These are phyloP conservation scores for Mesembryanthemum crystallinum DNA, from an alignment of 148 eudicot species.

Conservation along the genomic window DNA sequence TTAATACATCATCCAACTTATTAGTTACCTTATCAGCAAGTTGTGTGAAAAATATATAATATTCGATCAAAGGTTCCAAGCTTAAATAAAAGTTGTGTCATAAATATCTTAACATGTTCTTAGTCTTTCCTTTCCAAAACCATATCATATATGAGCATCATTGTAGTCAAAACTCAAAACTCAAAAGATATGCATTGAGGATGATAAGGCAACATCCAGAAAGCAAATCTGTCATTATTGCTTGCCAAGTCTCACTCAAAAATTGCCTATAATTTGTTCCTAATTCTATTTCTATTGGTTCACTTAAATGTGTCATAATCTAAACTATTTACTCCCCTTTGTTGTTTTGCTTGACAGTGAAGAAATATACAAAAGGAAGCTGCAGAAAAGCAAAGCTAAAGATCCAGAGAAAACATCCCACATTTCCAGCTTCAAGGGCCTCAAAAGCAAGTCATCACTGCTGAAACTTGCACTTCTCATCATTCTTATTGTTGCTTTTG, in stretches of 20 bases:
- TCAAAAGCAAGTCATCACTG: constrained; percentile 44
- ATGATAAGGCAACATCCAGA: background rate
- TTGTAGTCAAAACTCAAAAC: no score
- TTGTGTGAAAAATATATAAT: no score
- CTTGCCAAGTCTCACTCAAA: background rate
- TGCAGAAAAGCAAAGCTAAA: constrained; percentile 46
- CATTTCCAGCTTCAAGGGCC: constrained; percentile 25
- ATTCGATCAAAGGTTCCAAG: no score
- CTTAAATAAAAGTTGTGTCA: no score
- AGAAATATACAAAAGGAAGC: constrained; percentile 59
- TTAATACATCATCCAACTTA: no score
- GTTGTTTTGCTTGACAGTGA: constrained; percentile 41
- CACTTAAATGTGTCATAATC: background rate
- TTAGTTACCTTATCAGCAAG: no score
- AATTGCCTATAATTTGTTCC: background rate
- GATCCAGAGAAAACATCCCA: constrained; percentile 39
- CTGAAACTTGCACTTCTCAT: constrained; percentile 47
- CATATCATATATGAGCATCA: no score
- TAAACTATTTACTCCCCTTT: no score
- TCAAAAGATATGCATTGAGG: background rate
- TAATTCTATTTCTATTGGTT: background rate
- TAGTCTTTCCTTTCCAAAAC: no score
- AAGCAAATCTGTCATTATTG: background rate
- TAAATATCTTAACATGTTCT: no score
- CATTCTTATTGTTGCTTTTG: constrained; percentile 31